These are phyloP conservation scores for Alternaria triticina DNA, from an alignment of 2,329 filamentous ascomycete species.

Conservation along the genomic window DNA sequence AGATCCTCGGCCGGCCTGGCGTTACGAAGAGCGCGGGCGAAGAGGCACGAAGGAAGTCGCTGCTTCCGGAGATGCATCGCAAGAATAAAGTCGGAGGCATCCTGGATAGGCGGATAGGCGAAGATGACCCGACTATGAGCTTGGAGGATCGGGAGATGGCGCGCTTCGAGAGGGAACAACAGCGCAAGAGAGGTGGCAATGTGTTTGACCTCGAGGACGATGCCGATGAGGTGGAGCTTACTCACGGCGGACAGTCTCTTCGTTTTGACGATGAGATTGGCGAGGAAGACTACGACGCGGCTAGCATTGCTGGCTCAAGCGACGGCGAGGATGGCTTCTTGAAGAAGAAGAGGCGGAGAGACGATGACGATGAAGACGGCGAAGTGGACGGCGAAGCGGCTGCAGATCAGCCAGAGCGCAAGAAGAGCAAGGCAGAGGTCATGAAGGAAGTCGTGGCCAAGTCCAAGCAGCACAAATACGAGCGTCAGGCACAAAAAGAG, in stretches of 20 bases:
- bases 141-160: slow-evolving; percentile 91
- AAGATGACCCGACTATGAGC: slow-evolving; percentile 92
- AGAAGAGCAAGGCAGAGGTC: slow-evolving; percentile 95
- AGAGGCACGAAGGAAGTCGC: slow-evolving; percentile 81
- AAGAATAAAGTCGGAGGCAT: slow-evolving; percentile 93
- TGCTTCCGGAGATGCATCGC: slow-evolving; percentile 87
- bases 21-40: slow-evolving; percentile 86
- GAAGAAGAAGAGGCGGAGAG: slow-evolving; percentile 53
- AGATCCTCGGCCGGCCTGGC: slow-evolving; percentile 75
- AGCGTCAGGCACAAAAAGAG: slow-evolving; percentile 89
- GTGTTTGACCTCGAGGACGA: slow-evolving; percentile 92
- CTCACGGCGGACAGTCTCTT: slow-evolving; percentile 81
- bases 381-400: slow-evolving; percentile 40
- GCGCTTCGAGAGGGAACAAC: slow-evolving; percentile 87
- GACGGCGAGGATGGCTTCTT: slow-evolving; percentile 49
- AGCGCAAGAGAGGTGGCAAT: slow-evolving; percentile 76
- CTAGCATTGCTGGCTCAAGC: slow-evolving; percentile 65
- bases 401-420: slow-evolving; percentile 73
- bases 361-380: slow-evolving; percentile 58
- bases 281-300: slow-evolving; percentile 79
- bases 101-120: slow-evolving; percentile 90
- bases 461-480: slow-evolving; percentile 93
- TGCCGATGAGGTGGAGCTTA: slow-evolving; percentile 72
- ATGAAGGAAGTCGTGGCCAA: slow-evolving; percentile 99
- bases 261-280: slow-evolving; percentile 62